Evolutionary conservation across 176 grass and related monocot species (phyloP).

Genomic region (Echinochloa phyllopogon): DNA sequence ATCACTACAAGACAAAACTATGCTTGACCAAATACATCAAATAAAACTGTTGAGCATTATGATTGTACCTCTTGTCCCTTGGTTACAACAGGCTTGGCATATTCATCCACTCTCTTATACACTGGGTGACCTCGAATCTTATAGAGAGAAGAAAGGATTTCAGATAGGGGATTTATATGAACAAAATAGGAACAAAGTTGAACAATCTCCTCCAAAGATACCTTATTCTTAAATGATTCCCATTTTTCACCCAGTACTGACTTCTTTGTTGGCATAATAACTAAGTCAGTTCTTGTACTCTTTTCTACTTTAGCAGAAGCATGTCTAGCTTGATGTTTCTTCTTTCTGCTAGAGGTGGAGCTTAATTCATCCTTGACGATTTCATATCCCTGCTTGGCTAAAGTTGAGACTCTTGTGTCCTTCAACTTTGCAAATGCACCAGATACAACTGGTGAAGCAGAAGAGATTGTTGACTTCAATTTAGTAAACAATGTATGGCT

Average conservation of each 20-base stretch:
- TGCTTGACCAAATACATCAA: constrained; percentile 34
- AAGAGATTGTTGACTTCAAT: constrained; percentile 62
- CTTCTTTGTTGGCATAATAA: constrained; percentile 79
- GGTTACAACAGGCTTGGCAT: constrained; percentile 71
- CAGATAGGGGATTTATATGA: constrained; percentile 21
- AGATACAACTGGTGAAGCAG: constrained; percentile 59
- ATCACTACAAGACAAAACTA: neutral
- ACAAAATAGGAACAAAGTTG: neutral
- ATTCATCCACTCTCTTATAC: constrained; percentile 62
- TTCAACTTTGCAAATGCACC: constrained; percentile 66
- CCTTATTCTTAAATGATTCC: constrained; percentile 93
- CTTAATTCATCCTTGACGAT: constrained; percentile 79
- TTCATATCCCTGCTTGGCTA: constrained; percentile 76
- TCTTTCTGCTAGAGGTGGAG: constrained; percentile 62
- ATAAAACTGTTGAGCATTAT: neutral
- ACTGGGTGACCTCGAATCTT: constrained; percentile 69
- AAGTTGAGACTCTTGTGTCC: constrained; percentile 63
- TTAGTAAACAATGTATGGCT: constrained; percentile 58
- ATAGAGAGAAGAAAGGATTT: constrained; percentile 40
- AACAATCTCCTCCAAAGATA: constrained; percentile 39
- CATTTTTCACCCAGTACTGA: constrained; percentile 85
- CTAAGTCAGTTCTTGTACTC: constrained; percentile 69
- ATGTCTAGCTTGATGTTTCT: constrained; percentile 57
- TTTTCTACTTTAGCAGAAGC: constrained; percentile 60
- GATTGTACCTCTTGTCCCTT: constrained; percentile 75